Evolutionary conservation across 805 yeast species (phyloP).

Genomic region (Yarrowia deformans): DNA sequence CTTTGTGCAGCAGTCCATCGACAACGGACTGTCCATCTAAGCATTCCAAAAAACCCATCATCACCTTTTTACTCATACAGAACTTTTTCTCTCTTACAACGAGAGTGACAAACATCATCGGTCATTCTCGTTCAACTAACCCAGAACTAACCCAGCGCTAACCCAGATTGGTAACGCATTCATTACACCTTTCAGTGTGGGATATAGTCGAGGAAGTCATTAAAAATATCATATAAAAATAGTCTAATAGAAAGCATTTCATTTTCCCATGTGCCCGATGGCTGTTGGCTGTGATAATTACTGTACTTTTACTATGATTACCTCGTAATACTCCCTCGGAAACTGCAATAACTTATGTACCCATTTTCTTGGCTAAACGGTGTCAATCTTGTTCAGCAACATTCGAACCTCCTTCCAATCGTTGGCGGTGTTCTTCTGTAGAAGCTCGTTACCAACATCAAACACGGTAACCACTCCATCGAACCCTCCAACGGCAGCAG

Average conservation of each 20-base stretch:
- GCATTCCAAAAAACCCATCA: background rate
- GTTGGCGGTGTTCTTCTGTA: slow-evolving; percentile 1
- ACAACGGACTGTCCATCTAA: slow-evolving; percentile 29
- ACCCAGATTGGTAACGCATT: slow-evolving; percentile 22
- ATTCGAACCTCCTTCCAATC: slow-evolving; percentile 25
- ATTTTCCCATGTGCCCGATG: background rate
- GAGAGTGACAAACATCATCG: background rate
- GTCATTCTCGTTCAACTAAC: slow-evolving; percentile 2
- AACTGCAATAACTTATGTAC: slow-evolving; percentile 18
- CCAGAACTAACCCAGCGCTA: slow-evolving; percentile 30
- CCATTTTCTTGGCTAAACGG: background rate
- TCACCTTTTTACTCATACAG: background rate
- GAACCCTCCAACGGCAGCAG: slow-evolving; percentile 50
- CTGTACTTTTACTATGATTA: too few species aligned
- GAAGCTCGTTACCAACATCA: slow-evolving; percentile 43
- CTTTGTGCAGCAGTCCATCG: slow-evolving; percentile 31
- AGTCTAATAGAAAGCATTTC: slow-evolving; percentile 25
- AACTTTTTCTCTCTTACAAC: background rate
- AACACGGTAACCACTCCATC: slow-evolving; percentile 49
- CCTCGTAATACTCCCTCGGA: too few species aligned
- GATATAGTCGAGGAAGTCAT: slow-evolving; percentile 24
- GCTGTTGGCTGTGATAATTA: too few species aligned
- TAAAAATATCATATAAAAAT: slow-evolving; percentile 14
- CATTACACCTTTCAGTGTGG: slow-evolving; percentile 16
- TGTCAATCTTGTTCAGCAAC: slow-evolving; percentile 26